Base-by-base conservation (phyloP, 352 stramenopile genomes). In the Achlya hypogyna region DNA sequence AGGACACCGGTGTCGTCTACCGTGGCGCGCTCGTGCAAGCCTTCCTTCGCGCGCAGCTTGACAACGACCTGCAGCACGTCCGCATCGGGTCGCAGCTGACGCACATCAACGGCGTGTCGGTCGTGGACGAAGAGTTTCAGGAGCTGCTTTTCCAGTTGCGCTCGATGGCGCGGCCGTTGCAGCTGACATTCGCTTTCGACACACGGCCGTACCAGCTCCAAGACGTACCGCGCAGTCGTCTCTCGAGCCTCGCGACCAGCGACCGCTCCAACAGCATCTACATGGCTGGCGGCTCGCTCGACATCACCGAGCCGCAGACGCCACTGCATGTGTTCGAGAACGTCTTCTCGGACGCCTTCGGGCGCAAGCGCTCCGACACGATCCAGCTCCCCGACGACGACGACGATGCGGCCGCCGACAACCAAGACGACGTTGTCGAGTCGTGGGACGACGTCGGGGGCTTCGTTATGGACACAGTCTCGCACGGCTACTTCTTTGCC, bases 321-420 rank as follows among this genome's bases (percentile, higher is more conserved):
- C 75, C 74, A 1, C 72, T 76, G 31, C 71, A 78, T 38, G 73
- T 89, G 22, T 83, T 91, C 53, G 75, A 75, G 9, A 78, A 76
- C 1, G 76, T 93, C 28, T 84, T 93, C 62, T 76, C 74, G 27
- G 80, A 93, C 65, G 72, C 89, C 25, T 91, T 93, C 74, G 79
- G 84, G 3, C 72, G 77, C 23, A 79, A 82, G 23, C 76, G 78
- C 53, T 73, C 74, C 0, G 78, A 90, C 28, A 86, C 79, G 0
- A 72, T 74, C 5, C 58, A 74, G 16, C 43, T 84, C 29, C 34
- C 76, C 27, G 67, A 47, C 29, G 69, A 68, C 8, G 38, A 74
- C 25, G 75, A 84, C 53, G 65, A 82, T 25, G 51, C 69, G 31
- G 68, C 40, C 31, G 66, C 59, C 6, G 35, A 74, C 31, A 76